These are phyloP conservation scores for Piedraia hortae DNA, from an alignment of 2,329 filamentous ascomycete genomes.

Conservation along the genomic window DNA sequence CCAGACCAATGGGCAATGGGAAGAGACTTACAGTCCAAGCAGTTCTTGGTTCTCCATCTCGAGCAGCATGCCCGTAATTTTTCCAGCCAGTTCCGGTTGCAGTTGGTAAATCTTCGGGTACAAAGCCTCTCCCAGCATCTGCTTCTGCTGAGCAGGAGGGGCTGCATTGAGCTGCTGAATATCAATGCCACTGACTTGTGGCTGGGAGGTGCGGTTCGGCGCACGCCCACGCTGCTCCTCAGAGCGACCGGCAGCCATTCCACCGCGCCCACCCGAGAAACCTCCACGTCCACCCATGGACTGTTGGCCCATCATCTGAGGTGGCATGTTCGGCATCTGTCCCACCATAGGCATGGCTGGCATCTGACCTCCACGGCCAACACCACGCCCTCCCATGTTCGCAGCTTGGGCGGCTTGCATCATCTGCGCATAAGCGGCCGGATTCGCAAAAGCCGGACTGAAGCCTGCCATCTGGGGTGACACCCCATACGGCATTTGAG, in stretches of 20 bases:
- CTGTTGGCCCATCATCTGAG: constrained; percentile 30
- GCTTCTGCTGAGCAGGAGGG: constrained; percentile 67
- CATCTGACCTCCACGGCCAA: constrained; percentile 37
- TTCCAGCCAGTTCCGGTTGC: constrained; percentile 86
- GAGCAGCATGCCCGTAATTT: constrained; percentile 98
- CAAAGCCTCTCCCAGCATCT: constrained; percentile 88
- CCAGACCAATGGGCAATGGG: constrained; percentile 1
- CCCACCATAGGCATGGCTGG: constrained; percentile 44
- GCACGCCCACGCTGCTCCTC: constrained; percentile 15
- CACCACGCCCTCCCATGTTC: constrained; percentile 30
- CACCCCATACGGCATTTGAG: constrained; percentile 66
- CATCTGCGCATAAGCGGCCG: constrained; percentile 26
- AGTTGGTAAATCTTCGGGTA: constrained; percentile 95
- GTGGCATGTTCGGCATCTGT: constrained; percentile 20
- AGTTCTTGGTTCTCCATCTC: constrained; percentile 97
- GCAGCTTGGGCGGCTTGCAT: constrained; percentile 51
- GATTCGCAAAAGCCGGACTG: constrained; percentile 54
- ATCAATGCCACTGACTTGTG: constrained; percentile 16
- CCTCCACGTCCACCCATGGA: constrained; percentile 15
- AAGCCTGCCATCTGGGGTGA: constrained; percentile 39
- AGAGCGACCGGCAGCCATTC: constrained; percentile 12
- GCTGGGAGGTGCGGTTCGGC: constrained; percentile 11
- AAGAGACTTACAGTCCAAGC: constrained; percentile 60
- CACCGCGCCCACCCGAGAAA: constrained; percentile 9
- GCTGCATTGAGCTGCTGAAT: constrained; percentile 24